Percentiles rank a stretch among this genome's conserved stretches.
Conservation (phyloP, 2,329 filamentous ascomycete species). For the Botrytis pseudocinerea region DNA sequence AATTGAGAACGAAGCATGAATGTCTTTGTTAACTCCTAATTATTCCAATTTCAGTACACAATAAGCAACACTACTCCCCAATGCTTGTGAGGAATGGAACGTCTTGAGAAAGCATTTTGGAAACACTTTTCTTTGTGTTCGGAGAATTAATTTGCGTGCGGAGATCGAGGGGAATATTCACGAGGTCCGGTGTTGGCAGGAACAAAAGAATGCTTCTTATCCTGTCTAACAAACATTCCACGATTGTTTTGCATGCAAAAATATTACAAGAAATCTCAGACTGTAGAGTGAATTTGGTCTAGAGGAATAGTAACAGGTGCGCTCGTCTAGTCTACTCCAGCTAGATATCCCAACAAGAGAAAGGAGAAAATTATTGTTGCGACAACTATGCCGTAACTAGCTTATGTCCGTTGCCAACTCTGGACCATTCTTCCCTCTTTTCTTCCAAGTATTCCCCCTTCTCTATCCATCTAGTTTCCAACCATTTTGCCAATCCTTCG, state of each 20-base stretch:
- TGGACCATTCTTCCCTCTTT: slow-evolving; percentile 47
- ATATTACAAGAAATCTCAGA: neutral
- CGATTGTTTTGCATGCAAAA: neutral
- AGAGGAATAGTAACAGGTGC: neutral
- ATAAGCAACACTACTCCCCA: neutral
- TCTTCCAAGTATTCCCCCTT: slow-evolving; percentile 54
- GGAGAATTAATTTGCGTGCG: neutral
- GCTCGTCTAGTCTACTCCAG: neutral
- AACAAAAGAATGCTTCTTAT: slow-evolving; percentile 8
- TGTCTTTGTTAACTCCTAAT: neutral
- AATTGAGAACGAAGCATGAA: neutral
- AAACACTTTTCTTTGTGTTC: neutral
- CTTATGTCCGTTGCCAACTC: slow-evolving; percentile 13
- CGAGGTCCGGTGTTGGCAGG: neutral
- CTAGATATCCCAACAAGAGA: neutral
- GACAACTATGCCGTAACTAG: slow-evolving; percentile 20
- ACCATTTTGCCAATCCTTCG: slow-evolving; percentile 51
- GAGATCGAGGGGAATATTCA: neutral
- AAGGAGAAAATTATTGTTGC: neutral
- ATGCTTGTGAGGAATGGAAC: neutral
- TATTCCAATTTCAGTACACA: slow-evolving; percentile 5
- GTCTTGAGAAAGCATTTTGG: neutral
- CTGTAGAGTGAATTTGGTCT: neutral
- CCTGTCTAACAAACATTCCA: neutral
- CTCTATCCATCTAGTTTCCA: slow-evolving; percentile 54